These are phyloP conservation scores for Fusarium fracticaudum DNA, from an alignment of 2,329 filamentous ascomycete genomes.

Conservation along the genomic window DNA sequence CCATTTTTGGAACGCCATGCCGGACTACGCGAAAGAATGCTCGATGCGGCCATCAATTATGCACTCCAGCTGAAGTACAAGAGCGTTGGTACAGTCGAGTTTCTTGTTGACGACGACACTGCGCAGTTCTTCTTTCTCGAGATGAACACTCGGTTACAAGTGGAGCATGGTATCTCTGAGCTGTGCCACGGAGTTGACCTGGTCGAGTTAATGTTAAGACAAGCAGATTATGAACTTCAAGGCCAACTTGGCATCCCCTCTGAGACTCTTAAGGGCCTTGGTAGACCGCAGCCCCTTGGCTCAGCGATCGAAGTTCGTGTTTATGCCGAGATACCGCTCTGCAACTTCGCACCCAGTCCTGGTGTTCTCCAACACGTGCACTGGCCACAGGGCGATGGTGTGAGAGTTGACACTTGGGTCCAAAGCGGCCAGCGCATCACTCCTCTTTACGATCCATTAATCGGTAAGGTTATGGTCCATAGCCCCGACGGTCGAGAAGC, in stretches of 20 bases:
- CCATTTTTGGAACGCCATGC: background rate
- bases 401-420: background rate
- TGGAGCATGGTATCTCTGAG: constrained; percentile 82
- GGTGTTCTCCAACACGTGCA: background rate
- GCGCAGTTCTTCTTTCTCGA: constrained; percentile 64
- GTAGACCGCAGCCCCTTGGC: background rate
- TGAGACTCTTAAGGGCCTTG: background rate
- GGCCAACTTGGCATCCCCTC: constrained; percentile 4
- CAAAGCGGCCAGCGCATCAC: background rate
- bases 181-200: constrained; percentile 79
- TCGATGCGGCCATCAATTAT: background rate
- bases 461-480: constrained; percentile 13
- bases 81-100: constrained; percentile 42
- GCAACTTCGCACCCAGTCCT: background rate
- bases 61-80: constrained; percentile 4
- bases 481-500: background rate
- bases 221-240: constrained; percentile 43
- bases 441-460: background rate
- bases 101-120: background rate
- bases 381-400: background rate
- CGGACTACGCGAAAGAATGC: background rate
- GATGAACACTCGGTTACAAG: constrained; percentile 72
- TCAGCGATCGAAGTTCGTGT: background rate
- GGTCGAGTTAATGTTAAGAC: constrained; percentile 61
- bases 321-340: background rate